These are phyloP conservation scores for Colletotrichum chrysophilum DNA, from an alignment of 2,329 filamentous ascomycete species.

Conservation along the genomic window DNA sequence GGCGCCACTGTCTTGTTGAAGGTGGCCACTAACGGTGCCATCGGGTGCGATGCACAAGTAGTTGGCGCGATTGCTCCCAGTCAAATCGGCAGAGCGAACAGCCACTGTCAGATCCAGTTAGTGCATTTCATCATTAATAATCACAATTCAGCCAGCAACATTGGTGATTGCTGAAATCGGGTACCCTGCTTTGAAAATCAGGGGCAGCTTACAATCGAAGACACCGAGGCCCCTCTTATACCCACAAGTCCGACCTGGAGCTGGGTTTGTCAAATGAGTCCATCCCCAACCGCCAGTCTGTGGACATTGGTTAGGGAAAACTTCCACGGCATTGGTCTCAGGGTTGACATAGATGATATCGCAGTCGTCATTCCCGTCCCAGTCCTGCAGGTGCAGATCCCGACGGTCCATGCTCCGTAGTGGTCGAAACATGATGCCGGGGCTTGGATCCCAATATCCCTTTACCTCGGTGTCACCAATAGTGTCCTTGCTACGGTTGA, in stretches of 20 bases:
- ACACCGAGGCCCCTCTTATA: slow-evolving; percentile 28
- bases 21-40: slow-evolving; percentile 27
- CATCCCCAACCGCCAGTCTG: not conserved
- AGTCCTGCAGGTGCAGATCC: slow-evolving; percentile 38
- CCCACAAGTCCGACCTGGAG: slow-evolving; percentile 22
- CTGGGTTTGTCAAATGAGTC: not conserved
- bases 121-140: not conserved
- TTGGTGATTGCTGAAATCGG: not conserved
- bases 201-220: slow-evolving; percentile 18
- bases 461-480: not conserved
- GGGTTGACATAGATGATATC: slow-evolving; percentile 36
- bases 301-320: slow-evolving; percentile 28
- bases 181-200: not conserved
- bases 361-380: slow-evolving; percentile 38
- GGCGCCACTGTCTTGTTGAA: slow-evolving; percentile 24
- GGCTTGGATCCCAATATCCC: not conserved
- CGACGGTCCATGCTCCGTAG: not conserved
- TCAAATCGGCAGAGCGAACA: slow-evolving; percentile 36
- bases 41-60: slow-evolving; percentile 36
- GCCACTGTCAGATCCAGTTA: not conserved
- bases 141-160: not conserved
- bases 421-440: slow-evolving; percentile 2
- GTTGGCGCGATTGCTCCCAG: slow-evolving; percentile 31
- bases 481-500: not conserved
- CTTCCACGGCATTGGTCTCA: slow-evolving; percentile 26